A percentile compares a stretch with the other conserved stretches of the same genome.
Conservation (phyloP, 441 rosid species). For the Adansonia grandidieri region DNA sequence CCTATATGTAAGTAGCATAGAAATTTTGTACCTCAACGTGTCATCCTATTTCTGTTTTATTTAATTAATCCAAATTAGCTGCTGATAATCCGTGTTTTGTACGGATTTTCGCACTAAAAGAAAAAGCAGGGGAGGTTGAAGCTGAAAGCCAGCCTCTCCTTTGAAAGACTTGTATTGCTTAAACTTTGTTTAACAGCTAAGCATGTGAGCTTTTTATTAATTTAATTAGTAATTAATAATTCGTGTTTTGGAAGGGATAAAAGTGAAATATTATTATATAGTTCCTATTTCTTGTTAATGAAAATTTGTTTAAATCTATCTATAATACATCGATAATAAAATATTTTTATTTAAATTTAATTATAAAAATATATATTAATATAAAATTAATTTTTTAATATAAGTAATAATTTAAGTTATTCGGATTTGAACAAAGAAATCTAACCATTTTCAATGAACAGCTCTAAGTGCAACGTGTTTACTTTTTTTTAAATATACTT, state of each 20-base stretch:
- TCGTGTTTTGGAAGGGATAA: not conserved
- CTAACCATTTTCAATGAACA: no score
- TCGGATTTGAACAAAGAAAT: no score
- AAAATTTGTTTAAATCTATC: no score
- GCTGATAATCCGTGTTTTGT: constrained; percentile 34
- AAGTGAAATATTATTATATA: constrained; percentile 6
- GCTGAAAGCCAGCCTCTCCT: not conserved
- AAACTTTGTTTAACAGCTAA: constrained; percentile 48
- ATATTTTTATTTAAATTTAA: no score
- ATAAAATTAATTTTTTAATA: no score
- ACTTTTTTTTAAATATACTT: no score
- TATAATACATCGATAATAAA: no score
- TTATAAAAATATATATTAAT: no score
- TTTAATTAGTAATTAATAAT: constrained; percentile 22
- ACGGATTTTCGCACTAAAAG: constrained; percentile 32
- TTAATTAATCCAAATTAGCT: constrained; percentile 16
- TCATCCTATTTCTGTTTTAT: not conserved
- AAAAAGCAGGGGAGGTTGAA: not conserved
- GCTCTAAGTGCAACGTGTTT: no score
- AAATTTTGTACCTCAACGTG: not conserved
- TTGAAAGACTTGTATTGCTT: constrained; percentile 25
- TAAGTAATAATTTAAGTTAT: no score
- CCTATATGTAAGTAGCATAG: not conserved
- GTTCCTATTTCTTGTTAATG: not conserved
- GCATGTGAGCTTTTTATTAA: constrained; percentile 24